phyloP scores from a whole-genome alignment of 163 green algal species.

The Scenedesmus sp. region DNA sequence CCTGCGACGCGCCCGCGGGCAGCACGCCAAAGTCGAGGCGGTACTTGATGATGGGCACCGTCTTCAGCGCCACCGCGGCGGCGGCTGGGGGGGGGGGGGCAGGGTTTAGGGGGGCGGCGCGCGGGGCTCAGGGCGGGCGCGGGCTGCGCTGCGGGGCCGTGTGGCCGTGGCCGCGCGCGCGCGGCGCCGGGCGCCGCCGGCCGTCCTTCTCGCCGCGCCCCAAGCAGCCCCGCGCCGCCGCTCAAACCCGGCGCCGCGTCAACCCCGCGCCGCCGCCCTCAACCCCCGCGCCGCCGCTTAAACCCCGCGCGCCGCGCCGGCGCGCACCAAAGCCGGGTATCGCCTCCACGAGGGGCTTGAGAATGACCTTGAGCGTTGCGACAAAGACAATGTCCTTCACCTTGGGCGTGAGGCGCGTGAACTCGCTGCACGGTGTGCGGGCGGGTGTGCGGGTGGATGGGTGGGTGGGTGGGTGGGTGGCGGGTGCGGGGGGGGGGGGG shows the following conservation, averaged over 20 bases:
- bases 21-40: conserved; percentile 84
- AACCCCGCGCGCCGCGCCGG: not conserved
- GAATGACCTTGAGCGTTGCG: conserved; percentile 68
- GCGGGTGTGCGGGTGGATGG: too few relatives aligned
- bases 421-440: conserved; percentile 64
- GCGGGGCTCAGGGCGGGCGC: not conserved
- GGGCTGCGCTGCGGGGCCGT: not conserved
- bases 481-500: too few relatives aligned
- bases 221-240: too few relatives aligned
- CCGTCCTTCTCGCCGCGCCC: too few relatives aligned
- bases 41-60: conserved; percentile 83
- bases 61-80: conserved; percentile 59
- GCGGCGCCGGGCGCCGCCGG: too few relatives aligned
- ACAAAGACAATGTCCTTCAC: conserved; percentile 86
- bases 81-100: conserved; percentile 44
- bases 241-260: too few relatives aligned
- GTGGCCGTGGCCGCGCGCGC: too few relatives aligned
- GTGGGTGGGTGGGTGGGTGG: too few relatives aligned
- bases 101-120: not conserved
- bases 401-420: conserved; percentile 86
- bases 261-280: too few relatives aligned
- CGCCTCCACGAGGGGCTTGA: conserved; percentile 75
- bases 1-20: conserved; percentile 16
- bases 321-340: conserved; percentile 86
- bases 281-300: too few relatives aligned